Percentiles rank a stretch among this genome's conserved stretches.
Conservation (phyloP, 169 alveolate species). For the Plasmodium gonderi region DNA sequence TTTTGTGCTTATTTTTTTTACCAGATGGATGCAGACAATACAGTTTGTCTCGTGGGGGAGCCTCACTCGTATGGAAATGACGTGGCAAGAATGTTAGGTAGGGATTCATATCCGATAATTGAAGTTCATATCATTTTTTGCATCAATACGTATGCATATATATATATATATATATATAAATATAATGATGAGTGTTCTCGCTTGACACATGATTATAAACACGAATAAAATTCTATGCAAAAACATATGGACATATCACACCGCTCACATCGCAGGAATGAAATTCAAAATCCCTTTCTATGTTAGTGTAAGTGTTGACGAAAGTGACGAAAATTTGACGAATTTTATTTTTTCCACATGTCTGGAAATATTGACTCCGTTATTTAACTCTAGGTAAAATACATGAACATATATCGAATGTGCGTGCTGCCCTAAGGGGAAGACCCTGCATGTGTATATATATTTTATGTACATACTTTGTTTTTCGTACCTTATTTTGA, state of each 20-base stretch:
- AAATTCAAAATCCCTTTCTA: constrained; percentile 64
- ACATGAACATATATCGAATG: too few relatives aligned
- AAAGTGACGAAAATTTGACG: constrained; percentile 47
- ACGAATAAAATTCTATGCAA: too few relatives aligned
- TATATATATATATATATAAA: too few relatives aligned
- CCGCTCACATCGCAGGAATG: constrained; percentile 10
- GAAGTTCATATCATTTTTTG: too few relatives aligned
- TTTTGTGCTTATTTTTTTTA: neutral
- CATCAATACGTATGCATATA: too few relatives aligned
- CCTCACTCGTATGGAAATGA: constrained; percentile 70
- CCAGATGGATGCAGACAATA: constrained; percentile 63
- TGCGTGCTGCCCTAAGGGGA: too few relatives aligned
- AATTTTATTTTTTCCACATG: constrained; percentile 57
- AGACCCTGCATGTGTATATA: too few relatives aligned
- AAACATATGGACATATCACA: neutral
- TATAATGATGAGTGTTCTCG: too few relatives aligned
- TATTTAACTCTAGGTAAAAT: neutral
- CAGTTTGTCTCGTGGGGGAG: constrained; percentile 50
- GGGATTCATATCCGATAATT: too few relatives aligned
- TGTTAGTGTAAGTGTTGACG: constrained; percentile 67
- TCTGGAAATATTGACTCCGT: constrained; percentile 20
- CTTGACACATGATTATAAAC: too few relatives aligned
- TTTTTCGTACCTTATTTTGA: too few relatives aligned
- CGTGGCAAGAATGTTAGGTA: constrained; percentile 56
- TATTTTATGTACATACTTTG: too few relatives aligned